Base-by-base conservation (phyloP, 169 alveolate genomes). In the Cystoisospora suis region DNA sequence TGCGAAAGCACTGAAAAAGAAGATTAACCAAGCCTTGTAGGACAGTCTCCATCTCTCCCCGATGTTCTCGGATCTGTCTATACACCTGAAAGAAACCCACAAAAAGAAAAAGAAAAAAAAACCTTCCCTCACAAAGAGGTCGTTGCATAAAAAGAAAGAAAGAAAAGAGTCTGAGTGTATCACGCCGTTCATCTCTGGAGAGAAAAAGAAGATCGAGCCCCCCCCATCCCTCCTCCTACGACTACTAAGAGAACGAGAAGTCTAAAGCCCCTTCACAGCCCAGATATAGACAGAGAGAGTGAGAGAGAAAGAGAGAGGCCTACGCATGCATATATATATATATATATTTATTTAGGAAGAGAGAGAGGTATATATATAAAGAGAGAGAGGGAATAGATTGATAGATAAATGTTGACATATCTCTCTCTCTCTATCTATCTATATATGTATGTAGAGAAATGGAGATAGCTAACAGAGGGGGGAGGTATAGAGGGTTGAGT, bases 1-100 rank as follows among this genome's bases (percentile, higher is more conserved):
- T 72, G 56, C 83, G 83, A 7, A 72, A 34, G 29, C 83, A 72
- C 83, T 72, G 83, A 17, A 72, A 40, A 34, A 40, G 20, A 46
- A 72, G 36, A 46, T 72, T 46, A n/a, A 72, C 32, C 5, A 72
- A 56, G 32, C 83, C 83, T 17, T 40, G 83, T 1, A 72, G 34
- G 29, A 72, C 38, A 2, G 42, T 29, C 56, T 53, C 34, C 3
- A 72, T n/a, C 29, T 72, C 83, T 34, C 58, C 42, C 56, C 29
- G 83, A 56, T 72, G 83, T 53, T 32, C 20, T 17, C 56, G 46
- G 15, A 72, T 27, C 56, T 72, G 83, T 53, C 42, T 46, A 46
- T n/a, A 34, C 6, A 72, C 58, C 83, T 72, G 83, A 72, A n/a
- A 5, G 15, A 5, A 12, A n/a, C n/a, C n/a, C n/a, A n/a, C n/a